Evolutionary conservation across 208 protist species (phyloP).

Genomic region (Acanthamoeba healyi): DNA sequence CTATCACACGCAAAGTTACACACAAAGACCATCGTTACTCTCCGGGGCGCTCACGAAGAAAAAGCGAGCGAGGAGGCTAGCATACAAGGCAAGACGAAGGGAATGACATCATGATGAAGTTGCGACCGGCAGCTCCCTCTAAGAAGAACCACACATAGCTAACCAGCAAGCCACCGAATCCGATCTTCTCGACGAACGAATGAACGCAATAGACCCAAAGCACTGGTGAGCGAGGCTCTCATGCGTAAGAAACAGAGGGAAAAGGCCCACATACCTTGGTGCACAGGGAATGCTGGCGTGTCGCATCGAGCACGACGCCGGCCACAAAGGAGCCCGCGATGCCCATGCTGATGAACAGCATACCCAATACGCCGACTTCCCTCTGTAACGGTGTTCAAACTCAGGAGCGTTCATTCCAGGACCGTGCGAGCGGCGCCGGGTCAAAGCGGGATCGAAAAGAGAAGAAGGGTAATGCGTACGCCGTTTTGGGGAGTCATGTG

Average conservation of each 20-base stretch:
- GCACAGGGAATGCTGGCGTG: background rate
- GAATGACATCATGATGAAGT: conserved; percentile 59
- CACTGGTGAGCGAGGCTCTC: too few species aligned
- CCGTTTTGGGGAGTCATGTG: background rate
- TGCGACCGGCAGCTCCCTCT: conserved; percentile 11
- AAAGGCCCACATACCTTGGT: background rate
- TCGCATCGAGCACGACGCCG: conserved; percentile 9
- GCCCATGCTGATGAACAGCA: conserved; percentile 15
- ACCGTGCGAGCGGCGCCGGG: too few species aligned
- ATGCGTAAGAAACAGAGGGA: too few species aligned
- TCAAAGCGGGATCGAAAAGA: too few species aligned
- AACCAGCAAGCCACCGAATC: background rate
- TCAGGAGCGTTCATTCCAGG: background rate
- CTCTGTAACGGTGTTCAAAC: background rate
- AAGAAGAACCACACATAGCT: conserved; percentile 43
- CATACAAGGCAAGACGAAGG: conserved; percentile 8
- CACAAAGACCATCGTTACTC: too few species aligned
- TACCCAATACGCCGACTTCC: background rate
- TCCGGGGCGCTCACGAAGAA: too few species aligned
- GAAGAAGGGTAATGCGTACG: background rate
- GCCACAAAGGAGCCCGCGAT: conserved; percentile 32
- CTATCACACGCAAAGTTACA: too few species aligned
- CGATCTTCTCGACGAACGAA: too few species aligned
- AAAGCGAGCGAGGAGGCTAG: too few species aligned
- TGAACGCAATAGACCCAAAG: too few species aligned